A percentile compares a stretch with the other conserved stretches of the same genome.
Evolutionary conservation across 352 stramenopile species (phyloP).

Genomic region (Thalassiosira livingstoniorum): DNA sequence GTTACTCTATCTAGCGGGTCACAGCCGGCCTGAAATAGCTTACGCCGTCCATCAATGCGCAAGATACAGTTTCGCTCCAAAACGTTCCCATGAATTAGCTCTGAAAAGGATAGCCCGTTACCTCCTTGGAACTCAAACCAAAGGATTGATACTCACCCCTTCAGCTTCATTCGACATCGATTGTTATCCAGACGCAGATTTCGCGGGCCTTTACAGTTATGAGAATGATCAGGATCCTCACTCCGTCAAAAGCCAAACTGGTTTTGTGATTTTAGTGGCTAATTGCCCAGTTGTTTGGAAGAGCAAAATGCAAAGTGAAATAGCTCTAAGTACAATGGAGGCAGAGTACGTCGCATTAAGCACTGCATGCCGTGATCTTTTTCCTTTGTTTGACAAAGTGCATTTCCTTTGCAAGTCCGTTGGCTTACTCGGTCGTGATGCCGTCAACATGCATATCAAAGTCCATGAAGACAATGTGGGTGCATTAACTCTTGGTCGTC

Average conservation of each 20-base stretch:
- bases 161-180: slow-evolving; percentile 11
- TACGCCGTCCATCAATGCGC: slow-evolving; percentile 56
- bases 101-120: background rate
- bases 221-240: slow-evolving; percentile 33
- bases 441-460: too few species aligned
- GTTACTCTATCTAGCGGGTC: background rate
- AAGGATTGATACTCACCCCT: background rate
- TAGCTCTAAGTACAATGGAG: slow-evolving; percentile 33
- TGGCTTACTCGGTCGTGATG: too few species aligned
- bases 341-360: slow-evolving; percentile 46
- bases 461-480: too few species aligned
- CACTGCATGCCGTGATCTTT: background rate
- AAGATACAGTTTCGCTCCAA: slow-evolving; percentile 26
- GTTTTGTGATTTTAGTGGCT: slow-evolving; percentile 42
- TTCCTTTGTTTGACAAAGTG: too few species aligned
- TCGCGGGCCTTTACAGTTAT: background rate
- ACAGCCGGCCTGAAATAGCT: background rate
- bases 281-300: slow-evolving; percentile 32
- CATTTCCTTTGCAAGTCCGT: too few species aligned
- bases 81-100: background rate
- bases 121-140: background rate
- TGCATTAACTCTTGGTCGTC: too few species aligned
- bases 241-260: slow-evolving; percentile 44
- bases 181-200: slow-evolving; percentile 31
- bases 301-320: slow-evolving; percentile 14